Evolutionary conservation across 495 filamentous ascomycete genomes (phyloP).

Genomic region (Penicillium paxilli): DNA sequence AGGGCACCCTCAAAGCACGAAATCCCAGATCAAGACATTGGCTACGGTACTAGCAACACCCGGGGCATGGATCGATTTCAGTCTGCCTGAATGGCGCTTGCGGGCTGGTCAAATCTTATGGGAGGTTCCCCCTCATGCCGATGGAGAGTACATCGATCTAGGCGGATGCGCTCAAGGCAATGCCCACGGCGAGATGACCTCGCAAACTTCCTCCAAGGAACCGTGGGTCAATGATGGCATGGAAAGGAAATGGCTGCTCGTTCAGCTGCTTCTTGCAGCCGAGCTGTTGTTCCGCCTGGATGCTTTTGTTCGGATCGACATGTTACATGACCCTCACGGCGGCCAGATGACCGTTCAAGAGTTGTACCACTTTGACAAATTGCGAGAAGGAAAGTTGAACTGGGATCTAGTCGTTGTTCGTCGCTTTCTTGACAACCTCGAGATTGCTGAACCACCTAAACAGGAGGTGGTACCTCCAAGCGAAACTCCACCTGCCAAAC

Average conservation of each 20-base stretch:
- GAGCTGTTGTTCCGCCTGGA: conserved; percentile 78
- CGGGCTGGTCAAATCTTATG: conserved; percentile 79
- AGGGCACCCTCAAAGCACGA: conserved; percentile 39
- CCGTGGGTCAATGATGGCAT: conserved; percentile 38
- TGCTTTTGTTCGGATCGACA: conserved; percentile 57
- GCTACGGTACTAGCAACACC: conserved; percentile 43
- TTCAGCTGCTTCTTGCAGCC: conserved; percentile 76
- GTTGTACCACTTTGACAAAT: conserved; percentile 60
- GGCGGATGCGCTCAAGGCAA: conserved; percentile 37
- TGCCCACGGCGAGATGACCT: conserved; percentile 30
- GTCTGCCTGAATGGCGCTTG: conserved; percentile 76
- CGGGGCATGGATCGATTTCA: conserved; percentile 75
- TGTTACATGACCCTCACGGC: conserved; percentile 48
- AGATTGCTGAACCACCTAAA: conserved; percentile 12
- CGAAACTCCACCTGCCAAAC: conserved; percentile 27
- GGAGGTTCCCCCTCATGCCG: conserved; percentile 54
- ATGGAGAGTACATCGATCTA: conserved; percentile 50
- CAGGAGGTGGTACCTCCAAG: conserved; percentile 1
- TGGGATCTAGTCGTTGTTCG: conserved; percentile 80
- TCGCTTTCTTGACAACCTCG: conserved; percentile 74
- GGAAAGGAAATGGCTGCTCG: conserved; percentile 73
- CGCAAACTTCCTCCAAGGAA: conserved; percentile 32
- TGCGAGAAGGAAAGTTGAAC: conserved; percentile 66
- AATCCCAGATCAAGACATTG: conserved; percentile 53
- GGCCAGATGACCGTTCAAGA: conserved; percentile 57